Evolutionary conservation across 2,329 filamentous ascomycete genomes (phyloP), one percentile per base, ranked within the genome.

Genomic region (Claviceps spartinae): DNA sequence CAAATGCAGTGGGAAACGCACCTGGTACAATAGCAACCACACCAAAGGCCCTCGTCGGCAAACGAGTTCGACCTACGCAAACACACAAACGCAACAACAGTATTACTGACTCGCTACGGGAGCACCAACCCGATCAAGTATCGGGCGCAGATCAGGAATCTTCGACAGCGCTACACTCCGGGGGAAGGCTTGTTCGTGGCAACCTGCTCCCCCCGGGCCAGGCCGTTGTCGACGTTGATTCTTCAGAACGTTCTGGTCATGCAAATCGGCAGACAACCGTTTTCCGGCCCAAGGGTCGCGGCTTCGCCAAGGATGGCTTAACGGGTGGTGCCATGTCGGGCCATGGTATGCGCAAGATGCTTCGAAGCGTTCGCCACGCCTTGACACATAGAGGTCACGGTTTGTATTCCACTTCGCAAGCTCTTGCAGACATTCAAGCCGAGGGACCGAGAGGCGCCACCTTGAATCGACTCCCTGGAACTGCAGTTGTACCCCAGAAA

Each of bases 101-200:
- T 64, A 84, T 93, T 60, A 87, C 86, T 0, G 88, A 96, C 67
- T 91, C 90, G 1, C 67, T 91, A 49, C 75, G 88, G 58, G 86
- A 93, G 67, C 83, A 70, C 68, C 79, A 65, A 22, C 66, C 67
- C 5, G 76, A 79, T 46, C 76, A 72, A 54, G 62, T 73, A 4
- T 63, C 74, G 2, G 72, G 73, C 56, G 78, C 76, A 56, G 77
- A 77, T 22, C 70, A 74, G 3, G 79, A 82, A 53, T 68, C 83
- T 16, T 67, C 82, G 14, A 74, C 83, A 56, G 75, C 82, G 9
- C 72, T 83, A 22, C 81, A 85, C 13, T 84, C 88, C 60, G 82
- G 85, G 4, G 88, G 90, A 9, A 91, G 86, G 57, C 78, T 98
- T 40, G 90, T 97, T 20, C 81, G 91, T 49, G 93, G 93, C 14